Conservation (phyloP, 805 yeast genomes). For the Saccharomyces mikatae region DNA sequence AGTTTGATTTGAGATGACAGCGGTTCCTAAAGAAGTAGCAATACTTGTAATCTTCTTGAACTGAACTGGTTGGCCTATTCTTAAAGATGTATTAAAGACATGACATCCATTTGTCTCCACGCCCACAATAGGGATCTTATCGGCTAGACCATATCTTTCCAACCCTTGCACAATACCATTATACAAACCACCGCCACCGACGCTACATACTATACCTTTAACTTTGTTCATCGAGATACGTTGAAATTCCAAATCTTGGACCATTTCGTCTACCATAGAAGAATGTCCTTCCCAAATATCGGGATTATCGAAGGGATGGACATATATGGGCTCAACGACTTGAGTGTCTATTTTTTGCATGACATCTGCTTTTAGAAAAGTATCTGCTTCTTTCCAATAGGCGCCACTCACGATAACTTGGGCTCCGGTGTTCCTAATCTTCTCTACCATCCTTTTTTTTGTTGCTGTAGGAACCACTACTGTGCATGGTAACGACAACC, state of each 20-base stretch:
- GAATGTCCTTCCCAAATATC: conserved; percentile 51
- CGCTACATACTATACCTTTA: conserved; percentile 44
- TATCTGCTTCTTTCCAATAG: conserved; percentile 45
- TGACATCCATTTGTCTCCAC: conserved; percentile 61
- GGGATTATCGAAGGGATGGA: conserved; percentile 48
- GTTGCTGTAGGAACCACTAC: conserved; percentile 54
- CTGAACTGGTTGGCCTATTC: conserved; percentile 37
- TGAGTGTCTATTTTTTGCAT: conserved; percentile 17
- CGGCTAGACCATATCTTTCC: conserved; percentile 27
- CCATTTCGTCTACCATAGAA: conserved; percentile 39
- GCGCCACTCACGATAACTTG: conserved; percentile 39
- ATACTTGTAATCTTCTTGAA: conserved; percentile 43
- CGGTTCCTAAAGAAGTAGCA: conserved; percentile 60
- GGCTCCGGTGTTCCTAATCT: conserved; percentile 38
- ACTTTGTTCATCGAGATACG: conserved; percentile 20
- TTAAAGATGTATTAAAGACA: conserved; percentile 45
- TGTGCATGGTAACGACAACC: conserved; percentile 35
- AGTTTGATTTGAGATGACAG: conserved; percentile 44
- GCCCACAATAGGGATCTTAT: conserved; percentile 36
- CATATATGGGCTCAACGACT: conserved; percentile 35
- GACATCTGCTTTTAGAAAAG: conserved; percentile 30
- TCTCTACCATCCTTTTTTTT: conserved; percentile 37
- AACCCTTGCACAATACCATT: conserved; percentile 45
- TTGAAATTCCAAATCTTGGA: conserved; percentile 18
- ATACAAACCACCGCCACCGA: conserved; percentile 53